phyloP scores from a whole-genome alignment of 768 basidiomycete species.

The Rhizopogon sp. region DNA sequence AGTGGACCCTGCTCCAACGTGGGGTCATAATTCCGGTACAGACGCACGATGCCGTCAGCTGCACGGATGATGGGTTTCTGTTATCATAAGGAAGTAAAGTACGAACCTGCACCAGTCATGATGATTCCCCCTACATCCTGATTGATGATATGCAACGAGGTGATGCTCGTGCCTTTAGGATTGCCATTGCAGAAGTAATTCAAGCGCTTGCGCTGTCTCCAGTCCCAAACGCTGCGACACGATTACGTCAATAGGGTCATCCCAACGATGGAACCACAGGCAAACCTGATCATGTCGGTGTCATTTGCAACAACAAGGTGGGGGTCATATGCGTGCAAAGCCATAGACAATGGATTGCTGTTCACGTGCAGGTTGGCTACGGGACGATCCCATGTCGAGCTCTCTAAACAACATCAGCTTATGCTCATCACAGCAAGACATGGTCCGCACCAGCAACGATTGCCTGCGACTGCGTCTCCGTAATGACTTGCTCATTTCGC shows the following conservation, averaged over 20 bases:
- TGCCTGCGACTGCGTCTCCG: conserved; percentile 65
- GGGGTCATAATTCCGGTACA: conserved; percentile 91
- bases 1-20: conserved; percentile 64
- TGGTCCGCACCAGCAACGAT: conserved; percentile 62
- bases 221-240: conserved; percentile 81
- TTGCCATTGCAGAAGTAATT: conserved; percentile 90
- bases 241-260: conserved; percentile 1
- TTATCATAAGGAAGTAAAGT: not conserved
- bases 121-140: conserved; percentile 92
- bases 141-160: conserved; percentile 88
- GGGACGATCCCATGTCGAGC: conserved; percentile 65
- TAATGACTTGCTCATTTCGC: conserved; percentile 77
- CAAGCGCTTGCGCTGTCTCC: conserved; percentile 75
- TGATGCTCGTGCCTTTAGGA: conserved; percentile 74
- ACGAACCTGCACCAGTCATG: conserved; percentile 78
- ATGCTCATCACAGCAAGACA: not conserved
- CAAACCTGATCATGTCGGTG: conserved; percentile 76
- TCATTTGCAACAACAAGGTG: conserved; percentile 87
- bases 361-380: conserved; percentile 59
- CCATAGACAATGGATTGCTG: conserved; percentile 67
- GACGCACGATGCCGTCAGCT: conserved; percentile 91
- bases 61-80: conserved; percentile 3
- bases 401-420: conserved; percentile 34
- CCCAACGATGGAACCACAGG: conserved; percentile 10
- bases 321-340: conserved; percentile 90